phyloP scores from a whole-genome alignment of 257 asterid species.

The Fraxinus pennsylvanica region DNA sequence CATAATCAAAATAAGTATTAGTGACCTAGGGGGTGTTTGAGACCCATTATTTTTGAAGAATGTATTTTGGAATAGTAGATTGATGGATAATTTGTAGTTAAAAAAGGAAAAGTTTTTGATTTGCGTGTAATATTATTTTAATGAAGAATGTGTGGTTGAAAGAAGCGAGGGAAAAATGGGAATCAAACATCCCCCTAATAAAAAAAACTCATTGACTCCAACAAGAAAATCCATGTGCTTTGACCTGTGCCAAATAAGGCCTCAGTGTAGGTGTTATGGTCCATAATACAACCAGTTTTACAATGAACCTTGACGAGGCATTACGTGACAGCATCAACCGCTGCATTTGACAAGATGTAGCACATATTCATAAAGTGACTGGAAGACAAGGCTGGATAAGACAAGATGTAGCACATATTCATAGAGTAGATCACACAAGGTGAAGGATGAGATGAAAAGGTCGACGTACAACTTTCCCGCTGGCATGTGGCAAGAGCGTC shows the following conservation, averaged over 20 bases:
- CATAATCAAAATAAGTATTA: neutral
- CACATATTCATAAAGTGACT: neutral
- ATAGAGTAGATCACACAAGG: constrained; percentile 21
- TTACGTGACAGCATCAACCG: neutral
- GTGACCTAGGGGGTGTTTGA: neutral
- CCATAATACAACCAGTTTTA: neutral
- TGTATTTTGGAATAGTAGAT: no score
- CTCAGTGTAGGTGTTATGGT: neutral
- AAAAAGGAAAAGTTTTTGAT: no score
- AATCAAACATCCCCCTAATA: no score
- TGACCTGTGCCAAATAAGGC: constrained; percentile 7
- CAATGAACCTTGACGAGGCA: neutral
- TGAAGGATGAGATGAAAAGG: constrained; percentile 24
- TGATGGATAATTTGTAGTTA: no score
- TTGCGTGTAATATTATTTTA: no score
- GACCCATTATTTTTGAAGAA: no score
- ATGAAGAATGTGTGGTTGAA: no score
- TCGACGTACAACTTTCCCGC: constrained; percentile 60
- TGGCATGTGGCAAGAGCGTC: constrained; percentile 47
- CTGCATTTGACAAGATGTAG: no score
- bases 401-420: constrained; percentile 11
- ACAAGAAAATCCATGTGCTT: constrained; percentile 15
- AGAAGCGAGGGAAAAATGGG: no score
- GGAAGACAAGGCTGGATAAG: constrained; percentile 8
- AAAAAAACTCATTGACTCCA: constrained; percentile 7